phyloP scores from a whole-genome alignment of 257 asterid genomes.

The Ocimum tenuiflorum region DNA sequence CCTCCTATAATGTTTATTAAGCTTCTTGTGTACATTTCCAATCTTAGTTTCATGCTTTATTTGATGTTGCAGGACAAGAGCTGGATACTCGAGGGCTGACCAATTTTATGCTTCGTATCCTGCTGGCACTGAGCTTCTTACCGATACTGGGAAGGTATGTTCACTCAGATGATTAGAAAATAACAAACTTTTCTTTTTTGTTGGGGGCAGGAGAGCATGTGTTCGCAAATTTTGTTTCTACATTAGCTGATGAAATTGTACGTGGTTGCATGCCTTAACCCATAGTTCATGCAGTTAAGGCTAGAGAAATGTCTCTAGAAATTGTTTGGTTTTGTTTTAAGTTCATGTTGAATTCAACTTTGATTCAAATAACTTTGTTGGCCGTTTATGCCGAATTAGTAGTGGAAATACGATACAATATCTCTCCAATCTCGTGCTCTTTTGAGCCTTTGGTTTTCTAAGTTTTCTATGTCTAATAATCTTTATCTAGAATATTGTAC shows the following conservation, averaged over 20 bases:
- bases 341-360: not conserved
- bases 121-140: conserved; percentile 88
- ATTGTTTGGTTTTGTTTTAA: not conserved
- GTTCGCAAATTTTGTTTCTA: not conserved
- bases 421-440: not conserved
- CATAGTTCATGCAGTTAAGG: not conserved
- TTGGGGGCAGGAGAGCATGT: not conserved
- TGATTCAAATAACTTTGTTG: not conserved
- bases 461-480: not conserved
- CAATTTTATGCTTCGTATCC: conserved; percentile 94
- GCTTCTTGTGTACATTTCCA: not conserved
- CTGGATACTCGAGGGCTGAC: conserved; percentile 87
- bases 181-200: not conserved
- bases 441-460: not conserved
- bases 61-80: conserved; percentile 63
- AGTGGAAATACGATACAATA: not conserved
- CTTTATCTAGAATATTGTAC: not conserved
- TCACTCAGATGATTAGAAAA: not conserved
- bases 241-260: not conserved
- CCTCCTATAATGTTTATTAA: not conserved
- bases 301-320: not conserved
- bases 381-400: not conserved
- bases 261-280: not conserved
- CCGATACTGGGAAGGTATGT: conserved; percentile 72
- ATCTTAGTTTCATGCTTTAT: not conserved